Base-by-base conservation (phyloP, 768 basidiomycete genomes). In the Terana coerulea region DNA sequence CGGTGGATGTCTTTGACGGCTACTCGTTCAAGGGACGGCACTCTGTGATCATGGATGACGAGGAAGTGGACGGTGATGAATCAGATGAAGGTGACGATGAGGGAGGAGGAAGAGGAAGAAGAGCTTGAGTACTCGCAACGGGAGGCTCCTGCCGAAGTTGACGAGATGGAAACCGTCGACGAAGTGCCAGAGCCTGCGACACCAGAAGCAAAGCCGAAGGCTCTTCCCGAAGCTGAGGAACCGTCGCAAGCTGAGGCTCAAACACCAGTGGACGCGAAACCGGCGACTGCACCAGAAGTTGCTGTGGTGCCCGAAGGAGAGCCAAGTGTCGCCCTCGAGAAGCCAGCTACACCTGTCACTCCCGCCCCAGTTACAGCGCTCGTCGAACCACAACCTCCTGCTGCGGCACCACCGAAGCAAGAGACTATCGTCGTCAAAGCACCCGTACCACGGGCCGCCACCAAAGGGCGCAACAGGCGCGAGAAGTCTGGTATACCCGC, bases 21-120 rank as follows among this genome's bases (percentile, higher is more conserved):
- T 97, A 97, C 69, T 91, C 89, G 40, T 97, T 91, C 78, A 91
- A 91, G 67, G 92, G 90, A 9, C 76, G 88, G 15, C 76, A 90
- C 68, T 91, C 90, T 2, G 76, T 93, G 53, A 70, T 91, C 46
- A 68, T 91, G 39, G 89, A 87, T 57, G 84, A 82, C 17, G 87
- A 86, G 1, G 82, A 79, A 5, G 84, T 83, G 6, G 81, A 79
- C 1, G 81, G 76, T 24, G 73, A 68, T 24, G 72, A 57, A 9
- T 55, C 68, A 52, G 48, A 75, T 62, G 52, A 65, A 19, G 64
- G 62, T 54, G 72, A 64, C 52, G 75, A 78, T 24, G 78, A 75
- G 5, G 77, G 65, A 71, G 21, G 72, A 65, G 44, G 58, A 64
- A 15, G 28, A 29, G 17, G 45, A 46, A 17, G 41, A 43, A 22